These are phyloP conservation scores for Volvox carteri DNA, from an alignment of 163 green algal genomes.

Conservation along the genomic window DNA sequence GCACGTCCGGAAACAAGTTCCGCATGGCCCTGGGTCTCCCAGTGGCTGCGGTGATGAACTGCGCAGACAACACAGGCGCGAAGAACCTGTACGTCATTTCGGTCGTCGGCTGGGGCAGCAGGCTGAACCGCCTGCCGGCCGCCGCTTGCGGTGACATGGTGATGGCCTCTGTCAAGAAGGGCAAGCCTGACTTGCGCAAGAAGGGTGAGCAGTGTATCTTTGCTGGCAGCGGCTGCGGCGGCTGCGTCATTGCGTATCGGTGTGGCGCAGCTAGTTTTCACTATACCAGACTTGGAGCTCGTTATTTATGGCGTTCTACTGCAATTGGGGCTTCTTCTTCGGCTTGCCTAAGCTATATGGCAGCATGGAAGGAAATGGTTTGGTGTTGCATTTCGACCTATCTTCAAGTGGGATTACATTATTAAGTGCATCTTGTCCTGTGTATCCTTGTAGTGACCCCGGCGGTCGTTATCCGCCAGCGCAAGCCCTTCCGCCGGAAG, in stretches of 20 bases:
- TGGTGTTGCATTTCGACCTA: background rate
- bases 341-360: too few species aligned
- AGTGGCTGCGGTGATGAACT: slow-evolving; percentile 98
- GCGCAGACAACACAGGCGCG: slow-evolving; percentile 98
- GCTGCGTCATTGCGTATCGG: background rate
- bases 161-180: slow-evolving; percentile 99
- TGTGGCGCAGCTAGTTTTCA: background rate
- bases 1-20: slow-evolving; percentile 98
- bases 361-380: too few species aligned
- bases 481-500: slow-evolving; percentile 98
- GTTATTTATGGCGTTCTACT: too few species aligned
- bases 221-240: slow-evolving; percentile 20
- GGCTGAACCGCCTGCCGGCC: slow-evolving; percentile 96
- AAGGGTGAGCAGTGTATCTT: slow-evolving; percentile 87
- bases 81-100: slow-evolving; percentile 99
- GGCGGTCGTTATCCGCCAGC: slow-evolving; percentile 97
- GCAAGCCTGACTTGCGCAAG: slow-evolving; percentile 99
- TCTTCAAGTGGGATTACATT: background rate
- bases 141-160: slow-evolving; percentile 96
- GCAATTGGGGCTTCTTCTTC: too few species aligned
- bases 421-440: background rate
- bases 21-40: slow-evolving; percentile 96
- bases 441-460: slow-evolving; percentile 89
- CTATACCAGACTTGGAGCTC: too few species aligned
- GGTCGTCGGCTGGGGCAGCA: slow-evolving; percentile 93